Percentiles rank a stretch among this genome's conserved stretches.
Conservation (phyloP, 202 grass and related monocot species). For the Hordeum pubiflorum region DNA sequence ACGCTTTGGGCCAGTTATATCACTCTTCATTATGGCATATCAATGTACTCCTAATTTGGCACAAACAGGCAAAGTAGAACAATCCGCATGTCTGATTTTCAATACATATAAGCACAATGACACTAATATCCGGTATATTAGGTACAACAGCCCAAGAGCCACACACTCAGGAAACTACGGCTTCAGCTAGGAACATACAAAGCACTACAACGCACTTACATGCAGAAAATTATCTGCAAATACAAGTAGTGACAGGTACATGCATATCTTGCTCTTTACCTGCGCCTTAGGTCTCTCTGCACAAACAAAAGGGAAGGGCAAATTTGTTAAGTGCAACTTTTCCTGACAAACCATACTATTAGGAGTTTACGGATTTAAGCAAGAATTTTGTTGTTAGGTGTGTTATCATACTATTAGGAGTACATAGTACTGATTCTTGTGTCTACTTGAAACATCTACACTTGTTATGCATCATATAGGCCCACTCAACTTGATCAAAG, state of each 20-base stretch:
- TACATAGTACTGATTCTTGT: background rate
- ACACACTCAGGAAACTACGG: background rate
- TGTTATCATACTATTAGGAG: background rate
- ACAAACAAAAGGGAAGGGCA: background rate
- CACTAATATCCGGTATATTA: too few relatives aligned
- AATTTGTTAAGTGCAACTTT: background rate
- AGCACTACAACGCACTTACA: background rate
- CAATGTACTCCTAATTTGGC: too few relatives aligned
- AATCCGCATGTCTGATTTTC: too few relatives aligned
- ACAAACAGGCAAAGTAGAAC: too few relatives aligned
- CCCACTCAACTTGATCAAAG: background rate
- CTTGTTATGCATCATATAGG: background rate
- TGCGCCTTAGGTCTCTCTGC: slow-evolving; percentile 74
- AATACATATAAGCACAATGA: too few relatives aligned
- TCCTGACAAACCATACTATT: background rate
- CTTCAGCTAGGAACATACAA: slow-evolving; percentile 14
- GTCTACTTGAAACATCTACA: background rate
- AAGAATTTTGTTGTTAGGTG: background rate
- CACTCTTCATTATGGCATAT: too few relatives aligned
- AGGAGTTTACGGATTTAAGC: background rate
- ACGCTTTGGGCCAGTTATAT: too few relatives aligned
- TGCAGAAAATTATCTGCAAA: background rate
- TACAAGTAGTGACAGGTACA: background rate
- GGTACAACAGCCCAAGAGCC: too few relatives aligned
- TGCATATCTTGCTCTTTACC: slow-evolving; percentile 26